Base-by-base conservation (phyloP, 352 stramenopile species). In the Phytophthora pistaciae region DNA sequence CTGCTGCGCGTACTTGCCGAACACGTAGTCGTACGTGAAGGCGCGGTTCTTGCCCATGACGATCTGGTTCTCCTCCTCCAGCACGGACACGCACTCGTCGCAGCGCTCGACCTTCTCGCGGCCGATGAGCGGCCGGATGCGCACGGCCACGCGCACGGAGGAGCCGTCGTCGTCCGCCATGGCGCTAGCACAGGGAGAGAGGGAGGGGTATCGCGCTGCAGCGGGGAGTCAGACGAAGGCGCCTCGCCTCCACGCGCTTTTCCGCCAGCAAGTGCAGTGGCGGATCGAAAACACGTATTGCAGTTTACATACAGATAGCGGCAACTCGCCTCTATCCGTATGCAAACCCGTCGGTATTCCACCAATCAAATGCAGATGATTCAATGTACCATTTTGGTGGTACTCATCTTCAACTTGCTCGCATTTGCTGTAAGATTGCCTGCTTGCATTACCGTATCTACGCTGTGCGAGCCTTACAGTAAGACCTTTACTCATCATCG, bases 11-110 rank as follows among this genome's bases (percentile, higher is more conserved):
- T 94, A 89, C 74, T 93, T 91, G 61, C 88, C 85, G 74, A 91
- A 97, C 25, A 94, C 88, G 75, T 97, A 94, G 76, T 97, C 91
- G 86, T 95, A 97, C 66, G 91, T 97, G 74, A 96, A 97, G 64
- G 88, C 84, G 57, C 86, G 84, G 73, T 96, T 95, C 82, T 95
- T 95, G 69, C 87, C 88, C 80, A 94, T 93, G 56, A 96, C 84
- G 65, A 96, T 85, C 79, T 96, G 90, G 62, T 78, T 84, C 64
- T 95, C 90, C 42, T 87, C 84, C 50, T 93, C 88, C 52, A 95
- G 82, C 25, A 96, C 85, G 18, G 88, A 94, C 42, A 96, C 80
- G 68, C 90, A 95, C 72, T 97, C 91, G 66, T 96, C 87, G 60
- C 89, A 94, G 27, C 89, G 89, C 69, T 97, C 91, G 9, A 97